phyloP scores from a whole-genome alignment of 1,284 basidiomycete species.

The Phaffia rhodozyma region DNA sequence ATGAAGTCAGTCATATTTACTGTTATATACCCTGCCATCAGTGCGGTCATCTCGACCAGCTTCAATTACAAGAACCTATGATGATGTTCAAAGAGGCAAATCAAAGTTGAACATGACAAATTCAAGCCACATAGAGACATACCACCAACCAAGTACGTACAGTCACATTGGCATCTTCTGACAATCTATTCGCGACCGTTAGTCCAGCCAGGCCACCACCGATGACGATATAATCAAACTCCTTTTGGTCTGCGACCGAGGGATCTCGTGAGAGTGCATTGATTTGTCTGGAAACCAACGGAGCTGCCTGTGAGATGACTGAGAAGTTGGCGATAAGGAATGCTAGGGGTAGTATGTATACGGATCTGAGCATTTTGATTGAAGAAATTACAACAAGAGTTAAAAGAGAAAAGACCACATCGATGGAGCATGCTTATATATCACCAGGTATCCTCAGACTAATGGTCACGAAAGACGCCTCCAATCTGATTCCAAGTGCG shows the following conservation, averaged over 20 bases:
- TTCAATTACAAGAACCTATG: constrained; percentile 44
- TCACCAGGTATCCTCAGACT: too few species aligned
- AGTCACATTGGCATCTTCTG: constrained; percentile 22
- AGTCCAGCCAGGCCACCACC: constrained; percentile 28
- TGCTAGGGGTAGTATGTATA: too few species aligned
- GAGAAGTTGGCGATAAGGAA: too few species aligned
- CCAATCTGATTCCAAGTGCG: too few species aligned
- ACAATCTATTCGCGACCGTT: constrained; percentile 27
- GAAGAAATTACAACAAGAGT: too few species aligned
- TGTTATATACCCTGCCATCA: constrained; percentile 41
- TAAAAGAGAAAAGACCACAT: too few species aligned
- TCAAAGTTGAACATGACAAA: not conserved
- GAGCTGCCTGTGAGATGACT: not conserved
- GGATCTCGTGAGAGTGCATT: not conserved
- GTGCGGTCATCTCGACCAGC: constrained; percentile 44
- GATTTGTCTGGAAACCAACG: constrained; percentile 2
- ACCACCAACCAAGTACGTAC: not conserved
- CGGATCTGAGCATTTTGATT: too few species aligned
- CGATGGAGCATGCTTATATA: too few species aligned
- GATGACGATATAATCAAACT: constrained; percentile 19
- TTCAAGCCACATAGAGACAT: not conserved
- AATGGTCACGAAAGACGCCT: too few species aligned
- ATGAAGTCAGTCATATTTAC: not conserved
- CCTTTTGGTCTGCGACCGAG: not conserved
- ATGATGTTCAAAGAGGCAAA: not conserved